Percentiles rank a stretch among this genome's conserved stretches.
Evolutionary conservation across 2,329 filamentous ascomycete species (phyloP).

Genomic region (Phialophora verrucosa): DNA sequence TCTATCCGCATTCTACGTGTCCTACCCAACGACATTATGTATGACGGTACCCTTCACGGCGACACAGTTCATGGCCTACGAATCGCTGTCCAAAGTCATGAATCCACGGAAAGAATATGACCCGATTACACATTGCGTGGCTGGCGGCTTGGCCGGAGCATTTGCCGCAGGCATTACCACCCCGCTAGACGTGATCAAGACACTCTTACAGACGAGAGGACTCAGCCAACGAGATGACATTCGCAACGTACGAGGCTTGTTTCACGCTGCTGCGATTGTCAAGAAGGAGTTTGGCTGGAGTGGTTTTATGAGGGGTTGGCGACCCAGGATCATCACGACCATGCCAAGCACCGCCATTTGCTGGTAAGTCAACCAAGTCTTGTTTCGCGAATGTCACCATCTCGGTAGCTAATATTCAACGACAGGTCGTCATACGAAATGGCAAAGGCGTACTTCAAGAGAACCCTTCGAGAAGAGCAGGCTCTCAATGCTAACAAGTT

Average conservation of each 20-base stretch:
- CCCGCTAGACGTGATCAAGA: conserved; percentile 98
- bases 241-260: conserved; percentile 80
- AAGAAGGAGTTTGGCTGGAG: conserved; percentile 80
- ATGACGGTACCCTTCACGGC: conserved; percentile 99
- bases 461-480: conserved; percentile 42
- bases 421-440: conserved; percentile 69
- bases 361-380: conserved; percentile 66
- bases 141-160: conserved; percentile 89
- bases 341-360: conserved; percentile 99
- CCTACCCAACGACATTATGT: conserved; percentile 94
- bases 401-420: not conserved
- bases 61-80: conserved; percentile 96
- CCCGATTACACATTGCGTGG: conserved; percentile 89
- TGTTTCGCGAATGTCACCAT: not conserved
- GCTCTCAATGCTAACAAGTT: conserved; percentile 28
- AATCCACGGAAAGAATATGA: conserved; percentile 83
- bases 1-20: conserved; percentile 92
- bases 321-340: conserved; percentile 88
- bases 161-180: conserved; percentile 93
- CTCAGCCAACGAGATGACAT: conserved; percentile 80
- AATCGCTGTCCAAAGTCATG: conserved; percentile 91
- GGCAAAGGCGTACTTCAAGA: conserved; percentile 71
- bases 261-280: conserved; percentile 79
- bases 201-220: conserved; percentile 90
- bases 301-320: conserved; percentile 92